Conservation (phyloP, 257 asterid genomes). For the Mitragyna speciosa region DNA sequence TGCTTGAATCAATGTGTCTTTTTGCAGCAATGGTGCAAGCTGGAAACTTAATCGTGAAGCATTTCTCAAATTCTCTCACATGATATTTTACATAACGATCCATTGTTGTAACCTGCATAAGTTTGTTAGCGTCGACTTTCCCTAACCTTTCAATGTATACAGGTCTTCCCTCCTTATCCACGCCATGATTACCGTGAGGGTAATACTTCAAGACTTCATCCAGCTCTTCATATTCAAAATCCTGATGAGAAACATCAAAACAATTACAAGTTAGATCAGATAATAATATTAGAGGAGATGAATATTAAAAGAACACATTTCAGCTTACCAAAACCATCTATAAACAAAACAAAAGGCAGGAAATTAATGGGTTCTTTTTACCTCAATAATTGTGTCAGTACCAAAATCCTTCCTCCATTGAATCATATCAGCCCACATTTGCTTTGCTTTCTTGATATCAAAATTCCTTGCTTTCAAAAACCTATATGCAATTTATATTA, state of each 20-base stretch:
- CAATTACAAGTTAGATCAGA: slow-evolving; percentile 1
- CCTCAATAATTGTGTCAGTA: slow-evolving; percentile 75
- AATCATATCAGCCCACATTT: slow-evolving; percentile 98
- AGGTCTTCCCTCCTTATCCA: slow-evolving; percentile 95
- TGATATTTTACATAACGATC: slow-evolving; percentile 86
- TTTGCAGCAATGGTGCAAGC: slow-evolving; percentile 97
- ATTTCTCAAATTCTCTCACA: slow-evolving; percentile 82
- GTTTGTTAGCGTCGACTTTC: slow-evolving; percentile 78
- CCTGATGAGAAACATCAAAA: slow-evolving; percentile 44
- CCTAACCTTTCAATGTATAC: slow-evolving; percentile 90
- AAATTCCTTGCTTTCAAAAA: slow-evolving; percentile 91
- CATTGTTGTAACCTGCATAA: slow-evolving; percentile 88
- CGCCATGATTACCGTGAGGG: slow-evolving; percentile 97
- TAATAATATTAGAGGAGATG: neutral
- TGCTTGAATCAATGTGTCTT: slow-evolving; percentile 91
- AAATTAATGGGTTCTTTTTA: slow-evolving; percentile 14
- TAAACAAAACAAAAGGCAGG: neutral
- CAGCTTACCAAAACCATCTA: neutral
- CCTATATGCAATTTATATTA: slow-evolving; percentile 37
- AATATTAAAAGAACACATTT: neutral
- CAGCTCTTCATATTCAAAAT: slow-evolving; percentile 77
- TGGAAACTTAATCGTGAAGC: slow-evolving; percentile 80
- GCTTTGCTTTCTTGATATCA: slow-evolving; percentile 80
- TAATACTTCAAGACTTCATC: slow-evolving; percentile 78
- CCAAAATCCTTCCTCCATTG: slow-evolving; percentile 97